Evolutionary conservation across 164 flowering plant species (phyloP), one percentile per base, ranked within the genome.

Genomic region (Paratinospora sagittata): DNA sequence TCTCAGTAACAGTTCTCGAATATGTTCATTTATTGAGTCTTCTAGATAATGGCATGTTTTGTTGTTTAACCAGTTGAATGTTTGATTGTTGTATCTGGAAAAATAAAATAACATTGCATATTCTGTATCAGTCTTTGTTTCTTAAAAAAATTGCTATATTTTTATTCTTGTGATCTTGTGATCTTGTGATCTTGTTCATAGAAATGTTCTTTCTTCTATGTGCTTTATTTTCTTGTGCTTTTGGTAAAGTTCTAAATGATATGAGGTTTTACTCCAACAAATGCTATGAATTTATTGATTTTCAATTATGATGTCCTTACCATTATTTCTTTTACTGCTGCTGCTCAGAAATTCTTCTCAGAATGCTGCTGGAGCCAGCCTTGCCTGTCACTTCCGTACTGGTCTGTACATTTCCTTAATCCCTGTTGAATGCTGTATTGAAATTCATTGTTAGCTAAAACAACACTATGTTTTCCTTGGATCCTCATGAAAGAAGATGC

Each of bases 331-430:
- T 2, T 61, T 65, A 33, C 64, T 73, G 69, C 11, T 66, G 39
- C 65, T 58, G 57, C 27, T 66, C 85, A 90, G 96, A 80, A 63
- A 81, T 78, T 39, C 85, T 89, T 76, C 70, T 83, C 69, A 80
- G 72, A 74, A 69, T 83, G 83, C 81, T 90, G 73, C 73, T 87
- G 81, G 88, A 83, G 72, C 83, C 84, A 14, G 65, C 80, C 63
- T 73, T 90, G 77, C 91, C 91, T 58, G 78, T 82, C 65, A 76
- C 74, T 69, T 76, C 79, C 39, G 69, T 85, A 60, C 69, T 86
- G 91, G 93, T 88, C 26, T 77, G 91, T 81, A 74, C 27, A 60
- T 23, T 60, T 60, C 27, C 63, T 26, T 64, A 10, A 26, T 55
- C 24, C 24, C 61, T n/a, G 17, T 27, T 63, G 30, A 69, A 55